These are phyloP conservation scores for Solanum aculeatissimum DNA, from an alignment of 305 asterid species.

Conservation along the genomic window DNA sequence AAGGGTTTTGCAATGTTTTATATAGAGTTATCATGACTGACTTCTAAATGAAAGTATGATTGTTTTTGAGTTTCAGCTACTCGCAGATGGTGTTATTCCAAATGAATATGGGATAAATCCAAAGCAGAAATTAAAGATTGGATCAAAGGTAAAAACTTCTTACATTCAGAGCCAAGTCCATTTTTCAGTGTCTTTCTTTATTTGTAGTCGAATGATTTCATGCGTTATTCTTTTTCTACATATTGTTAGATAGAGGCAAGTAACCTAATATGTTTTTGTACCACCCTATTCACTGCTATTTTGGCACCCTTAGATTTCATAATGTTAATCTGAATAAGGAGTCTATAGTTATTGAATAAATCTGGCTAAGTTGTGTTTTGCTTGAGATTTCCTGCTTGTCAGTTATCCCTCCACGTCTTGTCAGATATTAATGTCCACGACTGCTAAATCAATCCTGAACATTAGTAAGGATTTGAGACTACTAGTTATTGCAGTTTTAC, in stretches of 20 bases:
- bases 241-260: background rate
- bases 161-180: background rate
- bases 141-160: constrained; percentile 59
- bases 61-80: constrained; percentile 41
- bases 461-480: background rate
- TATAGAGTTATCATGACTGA: background rate
- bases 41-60: background rate
- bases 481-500: background rate
- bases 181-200: background rate
- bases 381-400: background rate
- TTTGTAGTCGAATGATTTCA: background rate
- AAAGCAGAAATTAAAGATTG: constrained; percentile 78
- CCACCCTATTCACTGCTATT: background rate
- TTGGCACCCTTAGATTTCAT: background rate
- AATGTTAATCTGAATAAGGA: background rate
- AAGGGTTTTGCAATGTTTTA: background rate
- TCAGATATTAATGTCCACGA: background rate
- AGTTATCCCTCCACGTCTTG: background rate
- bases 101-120: constrained; percentile 98
- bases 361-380: background rate
- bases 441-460: background rate
- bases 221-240: background rate
- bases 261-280: background rate
- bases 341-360: background rate
- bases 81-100: constrained; percentile 99